phyloP scores from a whole-genome alignment of 305 asterid species.

The Fraxinus baroniana region DNA sequence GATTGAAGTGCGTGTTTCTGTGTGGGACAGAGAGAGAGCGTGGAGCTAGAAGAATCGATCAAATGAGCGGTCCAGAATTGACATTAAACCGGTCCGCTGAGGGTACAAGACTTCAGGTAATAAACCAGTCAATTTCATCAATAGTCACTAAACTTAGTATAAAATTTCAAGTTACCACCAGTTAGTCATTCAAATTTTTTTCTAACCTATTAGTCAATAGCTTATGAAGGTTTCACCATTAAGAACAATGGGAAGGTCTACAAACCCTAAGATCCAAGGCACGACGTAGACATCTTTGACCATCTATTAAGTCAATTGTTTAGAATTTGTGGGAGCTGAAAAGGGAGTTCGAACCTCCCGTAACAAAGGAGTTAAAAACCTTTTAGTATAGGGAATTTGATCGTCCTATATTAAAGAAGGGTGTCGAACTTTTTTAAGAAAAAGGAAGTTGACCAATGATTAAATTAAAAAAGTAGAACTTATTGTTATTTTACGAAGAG shows the following conservation, averaged over 20 bases:
- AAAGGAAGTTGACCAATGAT: not conserved
- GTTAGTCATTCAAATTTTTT: not conserved
- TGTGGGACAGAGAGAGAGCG: not conserved
- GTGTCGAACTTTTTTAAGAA: not conserved
- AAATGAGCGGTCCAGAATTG: conserved; percentile 24
- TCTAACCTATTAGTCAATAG: not conserved
- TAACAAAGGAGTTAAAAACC: not conserved
- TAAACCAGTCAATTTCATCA: not conserved
- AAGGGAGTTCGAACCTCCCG: no score
- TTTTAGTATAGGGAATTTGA: not conserved
- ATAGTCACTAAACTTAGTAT: not conserved
- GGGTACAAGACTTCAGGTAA: not conserved
- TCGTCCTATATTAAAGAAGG: not conserved
- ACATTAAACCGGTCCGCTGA: conserved; percentile 8
- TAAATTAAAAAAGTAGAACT: not conserved
- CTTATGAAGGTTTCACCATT: not conserved
- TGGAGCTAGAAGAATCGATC: conserved; percentile 21
- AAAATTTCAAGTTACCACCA: not conserved
- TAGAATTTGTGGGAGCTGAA: no score
- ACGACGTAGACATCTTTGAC: no score
- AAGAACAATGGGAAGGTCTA: not conserved
- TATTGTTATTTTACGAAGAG: not conserved
- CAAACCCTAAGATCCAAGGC: not conserved
- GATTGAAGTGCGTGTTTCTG: not conserved
- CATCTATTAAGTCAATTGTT: not conserved